Base-by-base conservation (phyloP, 768 basidiomycete genomes). In the Tylopilus sp. region DNA sequence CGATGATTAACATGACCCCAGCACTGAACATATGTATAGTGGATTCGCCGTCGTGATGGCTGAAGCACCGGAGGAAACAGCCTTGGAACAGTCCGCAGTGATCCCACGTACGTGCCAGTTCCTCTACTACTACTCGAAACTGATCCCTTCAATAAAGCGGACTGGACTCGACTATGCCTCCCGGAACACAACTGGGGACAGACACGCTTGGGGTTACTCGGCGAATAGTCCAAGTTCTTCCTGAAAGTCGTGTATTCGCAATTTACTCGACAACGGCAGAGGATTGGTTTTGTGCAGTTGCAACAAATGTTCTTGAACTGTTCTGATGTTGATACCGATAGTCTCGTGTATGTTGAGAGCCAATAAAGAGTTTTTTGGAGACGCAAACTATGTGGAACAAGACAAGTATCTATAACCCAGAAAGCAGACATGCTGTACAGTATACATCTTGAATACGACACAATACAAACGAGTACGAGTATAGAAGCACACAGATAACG, bases 21-120 rank as follows among this genome's bases (percentile, higher is more conserved):
- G 5, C 29, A 24, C 41, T 48, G 3, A 53, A 0, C 17, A 2
- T 13, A 9, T 19, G 21, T 28, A 3, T 16, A 53, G 52, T 11
- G 52, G 52, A 10, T 42, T 53, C 17, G 52, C 52, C 6, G 65
- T 54, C 5, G 61, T 70, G 36, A 62, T 69, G 66, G 67, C 65
- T 11, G 63, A 63, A 37, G 57, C 61, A 4, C 54, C 59, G 8
- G 2, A 11, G 10, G 3, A 37, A 25, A 40, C 60, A 0, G 55
- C 55, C 0, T 0, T 34, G 3, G 31, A 69, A 28, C 22, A 65
- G 21, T 30, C 44, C 2, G 6, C 12, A 40, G 36, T 45, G 0
- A 11, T 45, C 25, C 51, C 44, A 21, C 12, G 51, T 52, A 19
- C 16, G 51, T 52, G 17, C 6, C 7, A 2, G n/a, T n/a, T n/a